phyloP scores from a whole-genome alignment of 805 yeast genomes.

The Hanseniaspora valbyensis region DNA sequence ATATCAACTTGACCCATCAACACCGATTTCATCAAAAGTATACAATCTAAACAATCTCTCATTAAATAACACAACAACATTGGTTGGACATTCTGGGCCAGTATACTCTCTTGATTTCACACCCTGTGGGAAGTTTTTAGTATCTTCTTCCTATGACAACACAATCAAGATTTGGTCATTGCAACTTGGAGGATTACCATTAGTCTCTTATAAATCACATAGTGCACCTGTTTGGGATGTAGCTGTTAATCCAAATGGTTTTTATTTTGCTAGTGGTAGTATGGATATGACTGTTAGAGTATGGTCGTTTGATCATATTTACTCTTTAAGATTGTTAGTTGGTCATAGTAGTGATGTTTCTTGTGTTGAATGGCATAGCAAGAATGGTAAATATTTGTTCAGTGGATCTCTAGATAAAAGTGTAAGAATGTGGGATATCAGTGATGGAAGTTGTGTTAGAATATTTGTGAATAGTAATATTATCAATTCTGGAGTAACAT shows the following conservation, averaged over 20 bases:
- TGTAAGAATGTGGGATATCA: constrained; percentile 95
- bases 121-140: constrained; percentile 73
- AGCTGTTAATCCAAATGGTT: constrained; percentile 86
- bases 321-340: constrained; percentile 90
- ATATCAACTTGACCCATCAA: constrained; percentile 9
- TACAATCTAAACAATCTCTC: constrained; percentile 23
- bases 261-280: constrained; percentile 95
- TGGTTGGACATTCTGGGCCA: constrained; percentile 90
- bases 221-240: constrained; percentile 98
- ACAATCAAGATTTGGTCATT: constrained; percentile 89
- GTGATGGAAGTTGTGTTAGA: constrained; percentile 78
- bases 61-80: constrained; percentile 31
- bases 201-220: constrained; percentile 93
- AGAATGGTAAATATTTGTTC: constrained; percentile 78
- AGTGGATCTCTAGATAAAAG: constrained; percentile 95
- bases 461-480: constrained; percentile 77
- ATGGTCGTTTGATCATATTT: constrained; percentile 97
- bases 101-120: constrained; percentile 84
- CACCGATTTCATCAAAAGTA: constrained; percentile 22
- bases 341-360: constrained; percentile 97
- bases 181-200: constrained; percentile 67
- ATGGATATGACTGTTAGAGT: constrained; percentile 95
- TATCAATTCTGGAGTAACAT: constrained; percentile 45
- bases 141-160: constrained; percentile 82
- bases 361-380: constrained; percentile 85